These are phyloP conservation scores for Plectosphaerella plurivora DNA, from an alignment of 2,329 filamentous ascomycete species.

Conservation along the genomic window DNA sequence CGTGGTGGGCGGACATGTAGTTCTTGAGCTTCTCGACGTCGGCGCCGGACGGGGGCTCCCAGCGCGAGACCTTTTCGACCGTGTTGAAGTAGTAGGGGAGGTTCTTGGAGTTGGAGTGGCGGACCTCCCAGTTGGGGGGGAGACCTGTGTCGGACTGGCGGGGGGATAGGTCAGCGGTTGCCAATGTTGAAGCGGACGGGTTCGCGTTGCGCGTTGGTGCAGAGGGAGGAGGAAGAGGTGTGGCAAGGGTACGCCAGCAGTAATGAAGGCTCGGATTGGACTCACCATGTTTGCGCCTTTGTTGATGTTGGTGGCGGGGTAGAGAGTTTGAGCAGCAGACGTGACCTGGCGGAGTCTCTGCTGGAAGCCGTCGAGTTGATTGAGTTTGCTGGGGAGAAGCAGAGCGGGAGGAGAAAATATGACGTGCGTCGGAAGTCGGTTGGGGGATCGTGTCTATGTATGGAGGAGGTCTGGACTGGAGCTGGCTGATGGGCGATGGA, in stretches of 20 bases:
- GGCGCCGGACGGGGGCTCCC: slow-evolving; percentile 86
- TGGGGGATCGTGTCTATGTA: background rate
- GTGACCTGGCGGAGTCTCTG: no score
- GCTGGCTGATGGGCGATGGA: no score
- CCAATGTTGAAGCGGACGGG: no score
- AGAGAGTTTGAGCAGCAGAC: no score
- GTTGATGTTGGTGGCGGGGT: no score
- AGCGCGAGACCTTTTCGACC: slow-evolving; percentile 79
- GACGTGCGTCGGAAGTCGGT: background rate
- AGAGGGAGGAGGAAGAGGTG: no score
- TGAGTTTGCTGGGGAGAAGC: background rate
- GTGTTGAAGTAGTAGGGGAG: slow-evolving; percentile 98
- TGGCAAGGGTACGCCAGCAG: no score
- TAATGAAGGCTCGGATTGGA: no score
- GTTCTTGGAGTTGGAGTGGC: slow-evolving; percentile 97
- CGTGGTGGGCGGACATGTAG: slow-evolving; percentile 90
- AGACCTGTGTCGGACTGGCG: slow-evolving; percentile 70
- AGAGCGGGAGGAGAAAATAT: background rate
- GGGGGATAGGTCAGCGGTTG: background rate
- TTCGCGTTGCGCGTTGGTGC: no score
- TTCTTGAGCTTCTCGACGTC: slow-evolving; percentile 89
- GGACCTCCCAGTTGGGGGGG: slow-evolving; percentile 87
- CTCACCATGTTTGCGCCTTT: no score
- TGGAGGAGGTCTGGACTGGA: background rate
- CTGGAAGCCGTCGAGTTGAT: no score